Evolutionary conservation across 2,329 filamentous ascomycete genomes (phyloP).

Genomic region (Allantophomopsis lycopodina): DNA sequence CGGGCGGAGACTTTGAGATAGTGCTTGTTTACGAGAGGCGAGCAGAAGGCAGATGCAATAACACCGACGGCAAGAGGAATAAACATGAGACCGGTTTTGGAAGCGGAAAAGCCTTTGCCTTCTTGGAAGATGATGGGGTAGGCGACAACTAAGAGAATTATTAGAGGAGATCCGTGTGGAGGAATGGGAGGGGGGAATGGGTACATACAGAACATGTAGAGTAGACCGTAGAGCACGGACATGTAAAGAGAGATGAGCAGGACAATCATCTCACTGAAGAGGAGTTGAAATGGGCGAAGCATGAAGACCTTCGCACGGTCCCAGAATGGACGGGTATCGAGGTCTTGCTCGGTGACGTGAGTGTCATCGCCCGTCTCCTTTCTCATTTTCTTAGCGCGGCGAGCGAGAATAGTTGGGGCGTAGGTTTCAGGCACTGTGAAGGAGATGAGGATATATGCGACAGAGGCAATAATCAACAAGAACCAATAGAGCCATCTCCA

Average conservation of each 20-base stretch:
- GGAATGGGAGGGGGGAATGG: too few species aligned
- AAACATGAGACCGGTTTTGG: slow-evolving; percentile 69
- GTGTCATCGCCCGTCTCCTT: slow-evolving; percentile 50
- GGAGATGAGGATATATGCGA: slow-evolving; percentile 62
- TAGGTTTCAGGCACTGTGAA: slow-evolving; percentile 91
- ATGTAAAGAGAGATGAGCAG: slow-evolving; percentile 77
- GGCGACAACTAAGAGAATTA: slow-evolving; percentile 18
- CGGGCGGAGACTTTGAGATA: slow-evolving; percentile 49
- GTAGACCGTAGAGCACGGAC: slow-evolving; percentile 60
- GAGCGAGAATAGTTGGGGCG: slow-evolving; percentile 61
- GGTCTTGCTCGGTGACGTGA: slow-evolving; percentile 68
- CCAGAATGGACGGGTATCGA: slow-evolving; percentile 55
- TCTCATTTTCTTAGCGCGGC: slow-evolving; percentile 58
- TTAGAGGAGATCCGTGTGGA: too few species aligned
- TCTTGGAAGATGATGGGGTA: slow-evolving; percentile 51
- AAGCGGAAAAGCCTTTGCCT: slow-evolving; percentile 61
- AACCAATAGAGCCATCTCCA: slow-evolving; percentile 88
- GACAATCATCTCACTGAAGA: slow-evolving; percentile 75
- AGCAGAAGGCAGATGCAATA: slow-evolving; percentile 47
- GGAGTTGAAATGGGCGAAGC: slow-evolving; percentile 70
- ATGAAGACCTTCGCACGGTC: slow-evolving; percentile 65
- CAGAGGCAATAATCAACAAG: slow-evolving; percentile 60
- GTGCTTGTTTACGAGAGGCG: slow-evolving; percentile 64
- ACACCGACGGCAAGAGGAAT: slow-evolving; percentile 71
- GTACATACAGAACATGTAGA: slow-evolving; percentile 30